Evolutionary conservation across 495 filamentous ascomycete genomes (phyloP).

Genomic region (Podospora pseudocomata): DNA sequence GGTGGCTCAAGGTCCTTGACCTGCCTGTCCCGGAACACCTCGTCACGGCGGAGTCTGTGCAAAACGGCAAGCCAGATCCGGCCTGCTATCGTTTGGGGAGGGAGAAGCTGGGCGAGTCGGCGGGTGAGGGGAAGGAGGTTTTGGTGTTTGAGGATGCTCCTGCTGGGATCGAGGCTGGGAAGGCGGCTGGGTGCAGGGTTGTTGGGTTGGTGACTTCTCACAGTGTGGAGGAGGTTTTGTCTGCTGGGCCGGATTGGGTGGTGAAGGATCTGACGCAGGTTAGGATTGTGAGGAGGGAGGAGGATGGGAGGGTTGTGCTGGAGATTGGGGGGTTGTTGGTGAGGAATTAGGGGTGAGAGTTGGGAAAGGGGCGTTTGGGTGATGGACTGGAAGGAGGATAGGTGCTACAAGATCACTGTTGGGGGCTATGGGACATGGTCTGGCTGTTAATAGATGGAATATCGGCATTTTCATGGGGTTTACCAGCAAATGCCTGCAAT

Average conservation of each 20-base stretch:
- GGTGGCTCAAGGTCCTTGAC: conserved; percentile 77
- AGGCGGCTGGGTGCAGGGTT: conserved; percentile 85
- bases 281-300: conserved; percentile 44
- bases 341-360: conserved; percentile 2
- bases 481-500: too few relatives aligned
- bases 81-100: conserved; percentile 75
- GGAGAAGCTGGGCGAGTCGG: conserved; percentile 54
- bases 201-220: conserved; percentile 87
- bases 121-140: conserved; percentile 40
- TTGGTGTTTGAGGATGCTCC: conserved; percentile 91
- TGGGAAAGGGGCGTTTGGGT: background rate
- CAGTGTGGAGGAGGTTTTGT: conserved; percentile 61
- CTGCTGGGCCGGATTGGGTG: conserved; percentile 82
- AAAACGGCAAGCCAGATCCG: conserved; percentile 83
- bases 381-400: background rate
- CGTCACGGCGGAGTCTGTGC: conserved; percentile 82
- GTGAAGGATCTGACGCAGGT: conserved; percentile 76
- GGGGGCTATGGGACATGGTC: too few relatives aligned
- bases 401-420: too few relatives aligned
- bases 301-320: conserved; percentile 49
- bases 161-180: conserved; percentile 84
- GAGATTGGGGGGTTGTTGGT: conserved; percentile 45
- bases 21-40: conserved; percentile 71
- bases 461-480: too few relatives aligned
- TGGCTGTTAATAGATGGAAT: too few relatives aligned